Evolutionary conservation across 2,329 filamentous ascomycete species (phyloP).

Genomic region (Sarocladiaceae sp.): DNA sequence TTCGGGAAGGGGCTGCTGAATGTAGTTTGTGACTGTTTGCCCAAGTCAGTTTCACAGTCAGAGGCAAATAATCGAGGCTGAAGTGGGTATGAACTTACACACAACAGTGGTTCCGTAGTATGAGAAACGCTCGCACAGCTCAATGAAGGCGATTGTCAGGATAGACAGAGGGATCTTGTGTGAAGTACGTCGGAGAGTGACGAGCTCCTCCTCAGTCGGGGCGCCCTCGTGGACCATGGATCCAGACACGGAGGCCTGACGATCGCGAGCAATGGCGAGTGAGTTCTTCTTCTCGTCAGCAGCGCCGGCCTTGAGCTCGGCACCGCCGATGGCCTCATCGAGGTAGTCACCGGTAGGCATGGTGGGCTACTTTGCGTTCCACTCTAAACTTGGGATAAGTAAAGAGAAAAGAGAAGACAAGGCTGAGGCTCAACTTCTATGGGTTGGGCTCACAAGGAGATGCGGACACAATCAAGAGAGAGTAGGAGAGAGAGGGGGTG

Average conservation of each 20-base stretch:
- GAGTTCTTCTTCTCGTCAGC: slow-evolving; percentile 25
- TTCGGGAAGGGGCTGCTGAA: slow-evolving; percentile 51
- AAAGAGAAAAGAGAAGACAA: neutral
- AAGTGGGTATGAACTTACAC: slow-evolving; percentile 42
- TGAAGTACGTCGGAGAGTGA: slow-evolving; percentile 48
- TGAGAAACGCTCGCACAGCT: slow-evolving; percentile 68
- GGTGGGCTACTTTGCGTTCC: no score
- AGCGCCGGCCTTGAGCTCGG: slow-evolving; percentile 21
- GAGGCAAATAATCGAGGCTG: neutral
- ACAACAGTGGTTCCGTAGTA: slow-evolving; percentile 66
- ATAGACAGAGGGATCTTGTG: slow-evolving; percentile 55
- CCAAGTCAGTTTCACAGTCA: slow-evolving; percentile 3
- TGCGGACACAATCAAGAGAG: neutral
- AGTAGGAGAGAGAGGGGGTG: neutral
- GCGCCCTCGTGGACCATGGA: neutral
- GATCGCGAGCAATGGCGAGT: slow-evolving; percentile 14
- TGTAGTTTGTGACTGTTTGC: slow-evolving; percentile 52
- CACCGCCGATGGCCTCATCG: slow-evolving; percentile 30
- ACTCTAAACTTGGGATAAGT: no score
- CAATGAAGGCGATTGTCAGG: slow-evolving; percentile 62
- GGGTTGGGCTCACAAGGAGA: neutral
- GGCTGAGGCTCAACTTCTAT: neutral
- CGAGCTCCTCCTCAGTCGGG: slow-evolving; percentile 35
- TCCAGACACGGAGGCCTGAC: slow-evolving; percentile 4
- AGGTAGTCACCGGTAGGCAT: slow-evolving; percentile 25